Conservation (phyloP, 2,329 filamentous ascomycete species). For the Aspergillus japonicus region DNA sequence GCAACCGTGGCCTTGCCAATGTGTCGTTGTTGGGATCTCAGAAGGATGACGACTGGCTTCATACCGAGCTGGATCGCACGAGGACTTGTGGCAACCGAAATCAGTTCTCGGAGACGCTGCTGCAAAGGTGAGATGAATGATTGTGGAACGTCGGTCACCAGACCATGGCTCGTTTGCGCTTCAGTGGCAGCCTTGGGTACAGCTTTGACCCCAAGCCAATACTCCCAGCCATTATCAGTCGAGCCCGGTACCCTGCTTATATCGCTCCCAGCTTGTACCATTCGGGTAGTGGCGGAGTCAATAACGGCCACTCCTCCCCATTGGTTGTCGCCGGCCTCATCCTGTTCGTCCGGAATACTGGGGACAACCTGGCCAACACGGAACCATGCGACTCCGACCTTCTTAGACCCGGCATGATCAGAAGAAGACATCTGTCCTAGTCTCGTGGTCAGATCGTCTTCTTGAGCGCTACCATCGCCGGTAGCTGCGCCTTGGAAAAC, state of each 20-base stretch:
- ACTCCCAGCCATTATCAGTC: slow-evolving; percentile 77
- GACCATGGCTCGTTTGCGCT: slow-evolving; percentile 34
- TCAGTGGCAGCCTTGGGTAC: slow-evolving; percentile 51
- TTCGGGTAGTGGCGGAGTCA: slow-evolving; percentile 80
- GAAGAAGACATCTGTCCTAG: slow-evolving; percentile 35
- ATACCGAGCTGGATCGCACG: slow-evolving; percentile 83
- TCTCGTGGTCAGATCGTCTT: slow-evolving; percentile 65
- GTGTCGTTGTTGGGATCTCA: slow-evolving; percentile 87
- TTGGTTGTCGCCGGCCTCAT: slow-evolving; percentile 63
- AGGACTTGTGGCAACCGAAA: slow-evolving; percentile 83
- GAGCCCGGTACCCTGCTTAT: slow-evolving; percentile 76
- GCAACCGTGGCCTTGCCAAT: slow-evolving; percentile 89
- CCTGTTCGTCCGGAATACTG: slow-evolving; percentile 49
- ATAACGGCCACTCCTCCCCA: slow-evolving; percentile 89
- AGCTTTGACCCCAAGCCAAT: slow-evolving; percentile 78
- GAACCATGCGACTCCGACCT: slow-evolving; percentile 80
- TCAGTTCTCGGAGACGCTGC: slow-evolving; percentile 75
- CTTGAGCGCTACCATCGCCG: slow-evolving; percentile 59
- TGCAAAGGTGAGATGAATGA: slow-evolving; percentile 59
- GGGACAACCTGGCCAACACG: slow-evolving; percentile 72
- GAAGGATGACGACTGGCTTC: slow-evolving; percentile 80
- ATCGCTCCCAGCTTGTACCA: slow-evolving; percentile 87
- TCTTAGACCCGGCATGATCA: slow-evolving; percentile 41
- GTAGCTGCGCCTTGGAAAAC: slow-evolving; percentile 67
- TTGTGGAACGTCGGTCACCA: slow-evolving; percentile 39